phyloP scores from a whole-genome alignment of 176 grass and related monocot species.

The Phragmites australis region DNA sequence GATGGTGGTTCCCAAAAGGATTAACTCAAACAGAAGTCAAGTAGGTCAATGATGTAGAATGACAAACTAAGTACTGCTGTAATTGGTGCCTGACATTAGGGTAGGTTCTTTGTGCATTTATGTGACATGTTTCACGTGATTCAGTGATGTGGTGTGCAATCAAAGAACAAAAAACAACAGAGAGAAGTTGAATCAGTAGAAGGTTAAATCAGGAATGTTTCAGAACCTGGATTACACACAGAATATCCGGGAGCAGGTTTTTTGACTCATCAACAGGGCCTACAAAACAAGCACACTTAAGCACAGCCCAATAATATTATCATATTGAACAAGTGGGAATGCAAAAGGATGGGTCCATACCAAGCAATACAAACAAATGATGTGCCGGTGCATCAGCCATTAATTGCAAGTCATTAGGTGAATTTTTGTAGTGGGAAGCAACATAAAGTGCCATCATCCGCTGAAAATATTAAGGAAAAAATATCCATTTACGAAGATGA shows the following conservation, averaged over 20 bases:
- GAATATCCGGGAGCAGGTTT: slow-evolving; percentile 93
- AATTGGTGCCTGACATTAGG: slow-evolving; percentile 8
- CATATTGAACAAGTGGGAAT: not conserved
- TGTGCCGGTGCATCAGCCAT: slow-evolving; percentile 98
- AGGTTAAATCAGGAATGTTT: slow-evolving; percentile 25
- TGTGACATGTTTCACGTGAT: not conserved
- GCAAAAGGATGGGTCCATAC: slow-evolving; percentile 43
- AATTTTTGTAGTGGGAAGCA: slow-evolving; percentile 99
- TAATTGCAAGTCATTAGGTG: slow-evolving; percentile 97
- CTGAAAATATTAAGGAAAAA: slow-evolving; percentile 60
- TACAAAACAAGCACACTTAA: slow-evolving; percentile 40
- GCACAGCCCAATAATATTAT: not conserved
- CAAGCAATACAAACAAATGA: slow-evolving; percentile 96
- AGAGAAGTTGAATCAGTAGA: not conserved
- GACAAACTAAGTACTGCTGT: not conserved
- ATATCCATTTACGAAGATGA: slow-evolving; percentile 20
- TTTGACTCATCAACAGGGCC: slow-evolving; percentile 88
- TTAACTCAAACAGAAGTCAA: not conserved
- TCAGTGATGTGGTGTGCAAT: not conserved
- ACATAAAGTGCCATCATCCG: slow-evolving; percentile 99
- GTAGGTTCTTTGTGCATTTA: not conserved
- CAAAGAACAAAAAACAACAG: not conserved
- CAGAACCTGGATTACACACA: slow-evolving; percentile 90
- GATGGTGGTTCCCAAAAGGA: not conserved
- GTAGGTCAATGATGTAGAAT: not conserved